Percentiles rank a stretch among this genome's conserved stretches.
Evolutionary conservation across 495 filamentous ascomycete species (phyloP).

Genomic region (Friedmanniomyces endolithicus): DNA sequence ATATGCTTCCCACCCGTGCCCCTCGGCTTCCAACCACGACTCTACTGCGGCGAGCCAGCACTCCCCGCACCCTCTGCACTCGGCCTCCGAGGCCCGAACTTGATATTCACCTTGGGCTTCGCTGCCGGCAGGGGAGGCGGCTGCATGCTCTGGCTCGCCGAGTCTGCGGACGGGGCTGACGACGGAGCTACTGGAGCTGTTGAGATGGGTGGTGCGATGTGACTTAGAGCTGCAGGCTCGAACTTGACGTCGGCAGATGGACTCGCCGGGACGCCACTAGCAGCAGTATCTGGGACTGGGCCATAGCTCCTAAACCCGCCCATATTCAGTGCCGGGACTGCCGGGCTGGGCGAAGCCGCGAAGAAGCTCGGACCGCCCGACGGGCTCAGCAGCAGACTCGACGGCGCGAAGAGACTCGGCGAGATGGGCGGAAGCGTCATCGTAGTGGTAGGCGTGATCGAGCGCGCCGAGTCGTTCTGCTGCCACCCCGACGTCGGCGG

Average conservation of each 20-base stretch:
- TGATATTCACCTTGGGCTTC: slow-evolving; percentile 8
- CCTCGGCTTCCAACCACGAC: neutral
- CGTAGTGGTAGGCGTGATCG: neutral
- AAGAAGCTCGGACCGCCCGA: neutral
- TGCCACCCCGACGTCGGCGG: neutral
- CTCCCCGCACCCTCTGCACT: neutral
- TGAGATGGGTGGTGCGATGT: neutral
- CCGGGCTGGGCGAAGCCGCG: neutral
- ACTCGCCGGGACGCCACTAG: neutral
- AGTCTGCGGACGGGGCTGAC: neutral
- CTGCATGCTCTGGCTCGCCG: neutral
- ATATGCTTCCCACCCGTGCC: neutral
- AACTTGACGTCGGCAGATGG: neutral
- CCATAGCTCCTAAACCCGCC: slow-evolving; percentile 10
- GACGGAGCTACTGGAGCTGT: neutral
- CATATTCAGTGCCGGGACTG: slow-evolving; percentile 2
- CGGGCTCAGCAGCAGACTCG: slow-evolving; percentile 5
- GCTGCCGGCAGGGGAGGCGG: slow-evolving; percentile 5
- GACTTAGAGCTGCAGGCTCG: neutral
- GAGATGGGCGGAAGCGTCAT: neutral
- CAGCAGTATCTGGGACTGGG: neutral
- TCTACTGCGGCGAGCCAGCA: slow-evolving; percentile 3
- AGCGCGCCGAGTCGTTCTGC: neutral
- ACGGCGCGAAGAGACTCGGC: neutral
- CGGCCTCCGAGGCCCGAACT: slow-evolving; percentile 2